Evolutionary conservation across 495 filamentous ascomycete species (phyloP), one percentile per base, ranked within the genome.

Genomic region (Podospora didyma): DNA sequence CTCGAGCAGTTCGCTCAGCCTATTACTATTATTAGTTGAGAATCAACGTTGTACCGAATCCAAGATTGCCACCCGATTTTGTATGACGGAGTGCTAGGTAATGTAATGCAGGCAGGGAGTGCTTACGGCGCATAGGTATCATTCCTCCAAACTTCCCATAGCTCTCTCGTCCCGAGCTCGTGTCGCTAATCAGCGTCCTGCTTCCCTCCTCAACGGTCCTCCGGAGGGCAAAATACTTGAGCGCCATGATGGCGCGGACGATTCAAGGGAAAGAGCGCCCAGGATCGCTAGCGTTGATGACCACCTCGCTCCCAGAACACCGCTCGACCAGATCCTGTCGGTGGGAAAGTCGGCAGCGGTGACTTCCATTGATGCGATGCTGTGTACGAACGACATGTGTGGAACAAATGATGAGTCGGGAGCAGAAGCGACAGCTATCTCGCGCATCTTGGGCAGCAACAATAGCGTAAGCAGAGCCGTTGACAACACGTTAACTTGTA

Each of bases 401-500:
- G 59, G 53, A 12, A 45, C 39, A 31, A 26, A 47, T 6, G 44
- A 52, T 2, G 20, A 46, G 19, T 39, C 41, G 12, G 14, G 17
- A 0, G 54, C 49, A 3, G 53, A 50, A 7, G 14, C 17, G 10
- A 19, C 24, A 1, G 49, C 31, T 5, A 54, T 53, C 20, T 20
- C 24, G 5, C 51, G 46, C 31, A 80, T 46, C 41, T 69, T 65
- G 0, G 82, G 83, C 2, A 88, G 70, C 20, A 88, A 62, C 0
- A 85, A 65, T 17, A 84, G 26, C 0, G 74, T 82, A 24, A 88
- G 66, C 2, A 88, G 61, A 10, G 75, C 70, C 0, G 82, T 86
- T 3, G 79, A 81, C 3, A 88, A 67, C 0, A 79, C 74, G 58
- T 88, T 86, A 49, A 87, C 79, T 61, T 85, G 80, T 11, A 87